These are phyloP conservation scores for Aspergillus cavernicola DNA, from an alignment of 495 filamentous ascomycete genomes.

Conservation along the genomic window DNA sequence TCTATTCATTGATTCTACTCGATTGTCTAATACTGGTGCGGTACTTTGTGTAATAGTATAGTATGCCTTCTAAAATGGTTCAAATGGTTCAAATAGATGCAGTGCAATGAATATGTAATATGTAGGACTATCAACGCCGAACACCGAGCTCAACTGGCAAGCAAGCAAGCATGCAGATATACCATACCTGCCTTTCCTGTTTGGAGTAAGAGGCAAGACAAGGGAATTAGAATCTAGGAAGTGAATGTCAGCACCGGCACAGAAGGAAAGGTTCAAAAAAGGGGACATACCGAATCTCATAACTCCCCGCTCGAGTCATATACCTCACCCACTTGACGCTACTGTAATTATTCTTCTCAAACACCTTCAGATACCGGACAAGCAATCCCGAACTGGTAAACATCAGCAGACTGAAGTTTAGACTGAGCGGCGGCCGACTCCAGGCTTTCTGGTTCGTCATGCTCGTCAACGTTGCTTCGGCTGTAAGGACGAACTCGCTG, in stretches of 20 bases:
- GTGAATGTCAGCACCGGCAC: neutral
- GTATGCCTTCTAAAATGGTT: no score
- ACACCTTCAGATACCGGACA: slow-evolving; percentile 96
- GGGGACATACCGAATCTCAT: slow-evolving; percentile 50
- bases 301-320: slow-evolving; percentile 85
- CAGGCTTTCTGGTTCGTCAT: slow-evolving; percentile 99
- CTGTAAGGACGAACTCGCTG: slow-evolving; percentile 89
- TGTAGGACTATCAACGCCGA: slow-evolving; percentile 10
- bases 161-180: neutral
- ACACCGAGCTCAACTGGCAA: slow-evolving; percentile 15
- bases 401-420: slow-evolving; percentile 94
- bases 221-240: slow-evolving; percentile 13
- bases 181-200: no score
- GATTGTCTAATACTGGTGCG: no score
- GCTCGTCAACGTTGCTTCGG: slow-evolving; percentile 86
- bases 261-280: neutral
- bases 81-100: no score
- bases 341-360: slow-evolving; percentile 98
- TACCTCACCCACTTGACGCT: slow-evolving; percentile 99
- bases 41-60: no score
- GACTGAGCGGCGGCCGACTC: slow-evolving; percentile 86
- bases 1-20: no score
- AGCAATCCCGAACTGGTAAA: slow-evolving; percentile 92
- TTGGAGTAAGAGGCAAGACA: neutral
- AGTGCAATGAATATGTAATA: no score